Base-by-base conservation (phyloP, 305 asterid species). In the Euphrasia arctica region DNA sequence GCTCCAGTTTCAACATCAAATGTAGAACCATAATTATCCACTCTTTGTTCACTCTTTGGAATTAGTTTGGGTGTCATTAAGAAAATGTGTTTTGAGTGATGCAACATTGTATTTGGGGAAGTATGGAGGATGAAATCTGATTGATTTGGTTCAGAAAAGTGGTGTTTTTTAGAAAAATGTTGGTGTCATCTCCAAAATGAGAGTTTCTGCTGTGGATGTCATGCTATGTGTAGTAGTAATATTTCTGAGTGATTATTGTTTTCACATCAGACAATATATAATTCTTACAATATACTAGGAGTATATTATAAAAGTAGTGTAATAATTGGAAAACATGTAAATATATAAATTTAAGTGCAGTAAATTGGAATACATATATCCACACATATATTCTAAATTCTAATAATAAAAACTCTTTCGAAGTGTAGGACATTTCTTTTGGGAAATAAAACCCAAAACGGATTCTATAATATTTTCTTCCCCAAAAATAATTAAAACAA, bases 1-100 rank as follows among this genome's bases (percentile, higher is more conserved):
- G 64, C 71, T 42, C 52, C 42, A 49, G 49, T 63, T 59, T 41
- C 49, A 42, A 47, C 29, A 59, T 58, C 12, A 66, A 25, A 63
- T 58, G 47, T 47, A 34, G 31, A 52, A 45, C 31, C 60, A 43
- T 18, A 69, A 45, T 11, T 9, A 47, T 48, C 41, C 65, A 62
- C 31, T 58, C 63, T 9, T 14, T 47, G 54, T 60, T 27, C 34
- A 29, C 34, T 29, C 34, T 29, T 29, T 4, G 34, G 58, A 18
- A 22, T 54, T 9, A 54, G 31, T 25, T 54, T 54, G 58, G 54
- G 54, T 48, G 25, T 36, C 43, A 36, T n/a, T 48, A n/a, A 48
- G 18, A 48, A 12, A 14, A 48, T 48, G 54, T 12, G 54, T 7
- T 48, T n/a, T 10, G 52, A 11, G 58, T 27, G 57, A 4, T 51